Conservation (phyloP, 1,284 basidiomycete species). For the Fomitopsis pinicola region DNA sequence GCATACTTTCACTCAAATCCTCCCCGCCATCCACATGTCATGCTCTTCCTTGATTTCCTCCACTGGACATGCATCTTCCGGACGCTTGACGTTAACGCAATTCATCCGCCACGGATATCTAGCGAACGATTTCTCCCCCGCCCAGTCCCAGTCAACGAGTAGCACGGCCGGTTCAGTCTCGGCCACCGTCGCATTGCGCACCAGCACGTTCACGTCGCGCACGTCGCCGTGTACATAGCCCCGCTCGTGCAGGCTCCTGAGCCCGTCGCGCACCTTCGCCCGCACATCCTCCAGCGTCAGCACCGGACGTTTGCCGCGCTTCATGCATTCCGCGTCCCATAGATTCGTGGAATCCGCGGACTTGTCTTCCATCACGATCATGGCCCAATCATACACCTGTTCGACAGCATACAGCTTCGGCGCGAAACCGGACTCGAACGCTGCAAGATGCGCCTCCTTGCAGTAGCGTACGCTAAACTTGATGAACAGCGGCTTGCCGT, state of each 20-base stretch:
- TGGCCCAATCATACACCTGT: constrained; percentile 8
- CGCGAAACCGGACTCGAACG: constrained; percentile 5
- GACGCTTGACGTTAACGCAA: too few species aligned
- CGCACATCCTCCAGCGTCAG: background rate
- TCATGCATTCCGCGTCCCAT: background rate
- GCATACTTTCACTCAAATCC: background rate
- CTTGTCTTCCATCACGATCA: constrained; percentile 13
- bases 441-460: constrained; percentile 9
- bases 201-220: too few species aligned
- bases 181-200: too few species aligned
- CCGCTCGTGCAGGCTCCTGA: too few species aligned
- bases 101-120: too few species aligned
- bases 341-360: constrained; percentile 8
- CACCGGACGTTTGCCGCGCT: background rate
- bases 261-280: too few species aligned
- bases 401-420: constrained; percentile 9
- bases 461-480: constrained; percentile 12
- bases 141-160: too few species aligned
- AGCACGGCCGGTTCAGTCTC: too few species aligned
- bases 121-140: too few species aligned
- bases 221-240: too few species aligned
- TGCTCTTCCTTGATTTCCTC: too few species aligned
- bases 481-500: constrained; percentile 5
- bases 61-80: too few species aligned
- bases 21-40: background rate